Conservation (phyloP, 2,329 filamentous ascomycete genomes). For the Lecanicillium sp. region DNA sequence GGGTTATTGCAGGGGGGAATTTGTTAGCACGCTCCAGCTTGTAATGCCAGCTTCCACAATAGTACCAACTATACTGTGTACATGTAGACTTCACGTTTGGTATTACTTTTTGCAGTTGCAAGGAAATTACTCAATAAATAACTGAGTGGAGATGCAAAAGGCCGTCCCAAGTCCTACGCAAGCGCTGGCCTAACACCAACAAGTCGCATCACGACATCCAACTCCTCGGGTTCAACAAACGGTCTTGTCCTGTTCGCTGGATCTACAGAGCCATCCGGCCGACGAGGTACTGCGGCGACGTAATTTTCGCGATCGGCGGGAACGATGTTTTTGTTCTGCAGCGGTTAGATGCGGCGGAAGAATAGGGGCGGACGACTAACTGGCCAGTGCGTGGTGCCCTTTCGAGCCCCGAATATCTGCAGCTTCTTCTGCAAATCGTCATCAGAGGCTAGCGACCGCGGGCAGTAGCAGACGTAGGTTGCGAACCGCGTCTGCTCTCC, state of each 20-base stretch:
- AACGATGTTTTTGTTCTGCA: neutral
- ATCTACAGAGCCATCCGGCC: neutral
- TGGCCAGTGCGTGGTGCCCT: neutral
- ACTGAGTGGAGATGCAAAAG: no score
- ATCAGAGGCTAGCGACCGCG: neutral
- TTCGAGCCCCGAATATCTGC: neutral
- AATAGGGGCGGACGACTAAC: neutral
- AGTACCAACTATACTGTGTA: no score
- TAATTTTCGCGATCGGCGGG: neutral
- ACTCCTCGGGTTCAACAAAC: neutral
- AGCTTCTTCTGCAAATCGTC: neutral
- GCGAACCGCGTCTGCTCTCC: neutral
- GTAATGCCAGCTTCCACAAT: no score
- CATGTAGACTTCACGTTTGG: no score
- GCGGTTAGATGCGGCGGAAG: neutral
- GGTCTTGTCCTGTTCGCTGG: neutral
- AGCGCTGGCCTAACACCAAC: neutral
- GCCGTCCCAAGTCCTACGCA: no score
- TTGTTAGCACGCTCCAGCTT: no score
- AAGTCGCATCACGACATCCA: neutral
- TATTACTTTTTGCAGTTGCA: no score
- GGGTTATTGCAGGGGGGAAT: no score
- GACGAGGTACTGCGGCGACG: neutral
- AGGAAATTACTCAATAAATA: no score
- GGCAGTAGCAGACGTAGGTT: neutral